A percentile compares a stretch with the other conserved stretches of the same genome.
Evolutionary conservation across 805 yeast species (phyloP).

Genomic region (Lipomyces chichibuensis): DNA sequence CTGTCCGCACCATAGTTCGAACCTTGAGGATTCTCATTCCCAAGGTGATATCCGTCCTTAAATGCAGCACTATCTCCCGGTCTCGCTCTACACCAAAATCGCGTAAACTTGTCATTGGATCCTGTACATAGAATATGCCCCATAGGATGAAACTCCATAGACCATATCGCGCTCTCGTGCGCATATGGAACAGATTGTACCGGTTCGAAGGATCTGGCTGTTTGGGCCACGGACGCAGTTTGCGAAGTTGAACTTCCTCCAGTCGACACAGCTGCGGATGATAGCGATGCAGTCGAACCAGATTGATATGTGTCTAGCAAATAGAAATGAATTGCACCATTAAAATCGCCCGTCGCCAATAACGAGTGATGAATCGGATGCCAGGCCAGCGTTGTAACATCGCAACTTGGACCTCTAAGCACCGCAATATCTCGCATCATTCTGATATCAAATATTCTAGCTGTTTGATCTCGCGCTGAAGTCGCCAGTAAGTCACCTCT

Average conservation of each 20-base stretch:
- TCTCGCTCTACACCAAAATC: conserved; percentile 93
- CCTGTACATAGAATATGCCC: conserved; percentile 93
- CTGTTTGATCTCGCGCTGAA: conserved; percentile 84
- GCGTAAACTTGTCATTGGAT: conserved; percentile 86
- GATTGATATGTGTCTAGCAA: conserved; percentile 53
- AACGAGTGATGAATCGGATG: conserved; percentile 83
- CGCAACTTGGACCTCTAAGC: conserved; percentile 79
- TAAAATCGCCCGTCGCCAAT: conserved; percentile 83
- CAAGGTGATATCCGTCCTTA: conserved; percentile 71
- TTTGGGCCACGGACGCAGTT: conserved; percentile 31
- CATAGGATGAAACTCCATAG: conserved; percentile 88
- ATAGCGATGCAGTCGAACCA: conserved; percentile 40
- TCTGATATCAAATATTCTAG: conserved; percentile 84
- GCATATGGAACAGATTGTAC: conserved; percentile 73
- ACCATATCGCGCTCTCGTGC: conserved; percentile 89
- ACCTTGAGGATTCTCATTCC: conserved; percentile 18
- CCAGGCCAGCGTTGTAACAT: conserved; percentile 86
- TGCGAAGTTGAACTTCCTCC: conserved; percentile 4
- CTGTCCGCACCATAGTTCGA: not conserved
- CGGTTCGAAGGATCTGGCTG: conserved; percentile 40
- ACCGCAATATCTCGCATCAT: conserved; percentile 76
- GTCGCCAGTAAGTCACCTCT: conserved; percentile 82
- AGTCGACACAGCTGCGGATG: conserved; percentile 5
- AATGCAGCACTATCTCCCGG: conserved; percentile 85
- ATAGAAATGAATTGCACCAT: conserved; percentile 83